Evolutionary conservation across 2,329 filamentous ascomycete species (phyloP).

Genomic region (Waltergamsia citrina): DNA sequence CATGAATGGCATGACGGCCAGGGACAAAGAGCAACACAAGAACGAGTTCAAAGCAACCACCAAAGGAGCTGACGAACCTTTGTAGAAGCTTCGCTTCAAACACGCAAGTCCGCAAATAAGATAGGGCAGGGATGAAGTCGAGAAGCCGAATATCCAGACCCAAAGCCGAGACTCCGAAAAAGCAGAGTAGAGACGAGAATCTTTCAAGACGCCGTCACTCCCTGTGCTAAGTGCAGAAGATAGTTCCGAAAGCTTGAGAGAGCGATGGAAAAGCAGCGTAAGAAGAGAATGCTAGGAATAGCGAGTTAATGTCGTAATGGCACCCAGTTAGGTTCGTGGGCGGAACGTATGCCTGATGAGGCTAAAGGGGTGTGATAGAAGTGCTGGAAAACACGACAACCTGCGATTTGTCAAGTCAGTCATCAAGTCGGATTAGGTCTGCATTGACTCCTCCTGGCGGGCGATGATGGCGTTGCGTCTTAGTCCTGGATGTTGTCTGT

Average conservation of each 20-base stretch:
- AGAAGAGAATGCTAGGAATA: neutral
- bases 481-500: too few relatives aligned
- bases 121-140: conserved; percentile 20
- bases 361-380: conserved; percentile 29
- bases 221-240: conserved; percentile 20
- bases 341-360: conserved; percentile 25
- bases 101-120: conserved; percentile 16
- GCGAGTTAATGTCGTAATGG: conserved; percentile 1
- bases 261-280: neutral
- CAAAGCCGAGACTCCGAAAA: conserved; percentile 25
- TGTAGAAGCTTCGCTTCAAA: conserved; percentile 5
- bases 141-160: conserved; percentile 24
- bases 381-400: conserved; percentile 30
- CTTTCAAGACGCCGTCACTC: conserved; percentile 30
- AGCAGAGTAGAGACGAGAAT: conserved; percentile 24
- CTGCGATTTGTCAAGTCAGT: conserved; percentile 18
- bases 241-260: conserved; percentile 15
- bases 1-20: too few relatives aligned
- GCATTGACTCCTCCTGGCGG: neutral
- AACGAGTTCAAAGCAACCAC: too few relatives aligned
- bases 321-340: conserved; percentile 14
- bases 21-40: too few relatives aligned
- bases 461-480: too few relatives aligned
- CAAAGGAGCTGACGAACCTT: too few relatives aligned
- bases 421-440: neutral